Conservation (phyloP, 2,329 filamentous ascomycete species). For the Trichoderma sp. region DNA sequence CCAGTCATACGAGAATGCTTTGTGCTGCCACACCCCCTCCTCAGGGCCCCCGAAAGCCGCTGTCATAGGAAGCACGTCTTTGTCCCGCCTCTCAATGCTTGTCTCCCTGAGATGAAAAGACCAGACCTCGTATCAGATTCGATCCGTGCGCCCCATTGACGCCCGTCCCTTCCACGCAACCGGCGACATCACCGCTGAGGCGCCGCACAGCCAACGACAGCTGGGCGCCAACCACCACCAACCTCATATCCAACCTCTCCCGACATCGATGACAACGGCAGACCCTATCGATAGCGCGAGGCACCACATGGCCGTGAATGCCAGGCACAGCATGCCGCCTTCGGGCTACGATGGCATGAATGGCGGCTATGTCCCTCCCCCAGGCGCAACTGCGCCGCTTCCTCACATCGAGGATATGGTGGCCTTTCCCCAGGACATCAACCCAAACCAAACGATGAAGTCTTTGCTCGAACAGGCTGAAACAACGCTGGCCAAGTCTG, state of each 20-base stretch:
- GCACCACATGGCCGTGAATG: conserved; percentile 34
- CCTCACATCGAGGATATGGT: conserved; percentile 56
- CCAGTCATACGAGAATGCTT: conserved; percentile 17
- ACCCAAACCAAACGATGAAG: conserved; percentile 50
- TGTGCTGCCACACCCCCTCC: conserved; percentile 19
- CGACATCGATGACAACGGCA: conserved; percentile 18
- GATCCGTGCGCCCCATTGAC: not conserved
- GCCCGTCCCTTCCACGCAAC: not conserved
- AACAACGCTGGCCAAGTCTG: conserved; percentile 56
- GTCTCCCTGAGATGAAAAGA: conserved; percentile 12
- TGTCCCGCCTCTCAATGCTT: conserved; percentile 12
- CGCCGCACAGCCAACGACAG: conserved; percentile 1
- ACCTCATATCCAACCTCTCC: not conserved
- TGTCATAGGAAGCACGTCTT: conserved; percentile 10
- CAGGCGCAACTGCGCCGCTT: conserved; percentile 36
- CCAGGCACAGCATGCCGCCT: conserved; percentile 31
- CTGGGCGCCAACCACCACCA: not conserved
- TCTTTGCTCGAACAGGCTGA: conserved; percentile 55
- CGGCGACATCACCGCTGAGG: not conserved
- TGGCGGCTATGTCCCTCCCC: conserved; percentile 28
- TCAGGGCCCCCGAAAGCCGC: conserved; percentile 9
- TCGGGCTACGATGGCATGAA: conserved; percentile 30
- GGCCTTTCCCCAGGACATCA: conserved; percentile 45
- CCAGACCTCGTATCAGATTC: not conserved
- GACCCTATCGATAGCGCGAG: conserved; percentile 27